phyloP scores from a whole-genome alignment of 441 rosid genomes.

The Arabidopsis lyrata region DNA sequence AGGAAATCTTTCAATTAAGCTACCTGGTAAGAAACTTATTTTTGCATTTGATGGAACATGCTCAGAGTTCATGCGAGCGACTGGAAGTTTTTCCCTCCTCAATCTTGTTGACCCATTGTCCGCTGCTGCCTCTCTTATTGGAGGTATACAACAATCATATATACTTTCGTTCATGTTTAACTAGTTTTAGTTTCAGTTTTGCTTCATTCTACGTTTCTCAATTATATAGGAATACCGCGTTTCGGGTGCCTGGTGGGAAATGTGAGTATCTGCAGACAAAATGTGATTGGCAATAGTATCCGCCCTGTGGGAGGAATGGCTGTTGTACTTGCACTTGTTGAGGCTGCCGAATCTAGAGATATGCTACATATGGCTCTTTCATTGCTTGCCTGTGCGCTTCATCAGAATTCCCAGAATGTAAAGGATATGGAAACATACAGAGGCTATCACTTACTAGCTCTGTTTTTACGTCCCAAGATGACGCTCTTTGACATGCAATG shows the following conservation, averaged over 20 bases:
- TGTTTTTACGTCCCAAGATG: conserved; percentile 93
- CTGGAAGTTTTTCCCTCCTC: conserved; percentile 86
- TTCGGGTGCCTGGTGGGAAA: conserved; percentile 93
- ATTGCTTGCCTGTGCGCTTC: conserved; percentile 92
- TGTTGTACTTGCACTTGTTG: conserved; percentile 93
- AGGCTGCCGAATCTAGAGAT: conserved; percentile 94
- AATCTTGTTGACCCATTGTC: conserved; percentile 98
- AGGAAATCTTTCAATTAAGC: conserved; percentile 85
- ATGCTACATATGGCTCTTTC: conserved; percentile 98
- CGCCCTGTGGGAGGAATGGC: conserved; percentile 92
- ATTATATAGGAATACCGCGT: conserved; percentile 92
- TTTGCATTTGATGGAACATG: conserved; percentile 99
- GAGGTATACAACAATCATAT: conserved; percentile 63
- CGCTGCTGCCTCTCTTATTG: conserved; percentile 99
- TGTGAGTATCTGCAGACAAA: conserved; percentile 80
- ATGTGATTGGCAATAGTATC: conserved; percentile 91
- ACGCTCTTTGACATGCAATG: conserved; percentile 94
- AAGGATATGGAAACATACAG: conserved; percentile 95
- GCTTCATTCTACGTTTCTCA: conserved; percentile 51
- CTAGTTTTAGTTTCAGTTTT: conserved; percentile 34
- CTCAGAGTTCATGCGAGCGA: conserved; percentile 77
- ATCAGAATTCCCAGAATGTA: conserved; percentile 93
- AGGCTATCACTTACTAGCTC: conserved; percentile 98
- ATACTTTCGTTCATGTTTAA: background rate
- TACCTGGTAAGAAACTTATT: conserved; percentile 97